A percentile compares a stretch with the other conserved stretches of the same genome.
Evolutionary conservation across 2,329 filamentous ascomycete genomes (phyloP).

Genomic region (Colletotrichum costaricense): DNA sequence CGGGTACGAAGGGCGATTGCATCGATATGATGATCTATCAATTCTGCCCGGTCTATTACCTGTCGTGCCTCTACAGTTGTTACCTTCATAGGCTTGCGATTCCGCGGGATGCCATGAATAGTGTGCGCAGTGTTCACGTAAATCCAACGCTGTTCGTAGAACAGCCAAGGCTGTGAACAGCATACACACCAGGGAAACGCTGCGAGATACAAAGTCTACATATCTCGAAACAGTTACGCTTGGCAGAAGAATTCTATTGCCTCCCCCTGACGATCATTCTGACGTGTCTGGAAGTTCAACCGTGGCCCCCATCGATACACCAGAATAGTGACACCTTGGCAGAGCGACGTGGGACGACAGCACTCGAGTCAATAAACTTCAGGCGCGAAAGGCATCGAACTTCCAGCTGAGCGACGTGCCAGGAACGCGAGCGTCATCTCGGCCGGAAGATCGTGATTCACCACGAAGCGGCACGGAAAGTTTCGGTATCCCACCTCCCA

Average conservation of each 20-base stretch:
- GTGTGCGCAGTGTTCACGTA: neutral
- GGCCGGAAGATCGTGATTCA: neutral
- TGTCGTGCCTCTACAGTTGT: accelerated
- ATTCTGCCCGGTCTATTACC: neutral
- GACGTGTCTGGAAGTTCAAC: neutral
- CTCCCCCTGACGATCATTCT: neutral
- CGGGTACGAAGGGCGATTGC: constrained; percentile 11
- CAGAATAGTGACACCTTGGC: neutral
- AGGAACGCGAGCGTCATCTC: too few species aligned
- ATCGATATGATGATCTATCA: neutral
- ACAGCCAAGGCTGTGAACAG: neutral
- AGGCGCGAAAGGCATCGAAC: constrained; percentile 1
- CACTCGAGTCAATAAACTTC: constrained; percentile 2
- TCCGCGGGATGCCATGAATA: neutral
- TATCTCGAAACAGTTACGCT: neutral
- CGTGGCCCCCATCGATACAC: too few species aligned
- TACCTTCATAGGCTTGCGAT: neutral
- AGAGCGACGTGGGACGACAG: neutral
- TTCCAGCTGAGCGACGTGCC: neutral
- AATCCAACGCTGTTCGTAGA: too few species aligned
- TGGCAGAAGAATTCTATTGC: neutral
- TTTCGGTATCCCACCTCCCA: neutral
- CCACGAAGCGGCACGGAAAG: neutral
- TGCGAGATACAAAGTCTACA: neutral
- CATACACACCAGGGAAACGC: neutral